Base-by-base conservation (phyloP, 2,329 filamentous ascomycete species). In the Arthrobotrys iridis region DNA sequence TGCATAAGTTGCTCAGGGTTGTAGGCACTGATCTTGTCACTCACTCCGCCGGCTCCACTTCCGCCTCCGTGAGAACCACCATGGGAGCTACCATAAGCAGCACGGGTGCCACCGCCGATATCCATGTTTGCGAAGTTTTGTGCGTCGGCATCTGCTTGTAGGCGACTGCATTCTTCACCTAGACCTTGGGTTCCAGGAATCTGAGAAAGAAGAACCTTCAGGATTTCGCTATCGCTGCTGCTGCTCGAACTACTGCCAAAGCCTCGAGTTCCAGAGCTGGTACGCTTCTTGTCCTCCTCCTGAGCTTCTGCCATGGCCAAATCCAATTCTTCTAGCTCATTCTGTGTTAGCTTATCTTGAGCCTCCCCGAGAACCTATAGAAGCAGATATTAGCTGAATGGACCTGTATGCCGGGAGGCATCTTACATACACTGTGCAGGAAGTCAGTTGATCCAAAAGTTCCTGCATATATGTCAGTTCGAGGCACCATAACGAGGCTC, bases 371-470 rank as follows among this genome's bases (percentile, higher is more conserved):
- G 82, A 2, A 76, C 70, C 70, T 74, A 28, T 15, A 20, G 28
- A 30, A 7, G 15, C 11, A 8, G 2, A 37, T 11, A 45, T 37
- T 60, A 24, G 28, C 22, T 7, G 13, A 5, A 11, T 1, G 7
- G n/a, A 6, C 7, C 8, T 3, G 15, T 33, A 1, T 8, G 24
- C 11, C 35, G 8, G 0, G 10, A 66, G n/a, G 2, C 15, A 24
- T 18, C 11, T 15, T 24, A 63, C 70, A 30, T 18, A 74, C 91
- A 0, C 91, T 93, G 81, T 95, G 92, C 78, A 94, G 84, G 81
- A 95, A 95, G 81, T 94, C 92, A 1, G 94, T 91, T 77, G 88
- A 91, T 41, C 92, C 92, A 82, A 95, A 95, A 0, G 85, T 86
- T 28, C 85, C 85, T 24, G 43, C 13, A 35, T 43, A 28, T 5